Evolutionary conservation across 139 green algal species (phyloP).

Genomic region (Astrephomene gubernaculifera): DNA sequence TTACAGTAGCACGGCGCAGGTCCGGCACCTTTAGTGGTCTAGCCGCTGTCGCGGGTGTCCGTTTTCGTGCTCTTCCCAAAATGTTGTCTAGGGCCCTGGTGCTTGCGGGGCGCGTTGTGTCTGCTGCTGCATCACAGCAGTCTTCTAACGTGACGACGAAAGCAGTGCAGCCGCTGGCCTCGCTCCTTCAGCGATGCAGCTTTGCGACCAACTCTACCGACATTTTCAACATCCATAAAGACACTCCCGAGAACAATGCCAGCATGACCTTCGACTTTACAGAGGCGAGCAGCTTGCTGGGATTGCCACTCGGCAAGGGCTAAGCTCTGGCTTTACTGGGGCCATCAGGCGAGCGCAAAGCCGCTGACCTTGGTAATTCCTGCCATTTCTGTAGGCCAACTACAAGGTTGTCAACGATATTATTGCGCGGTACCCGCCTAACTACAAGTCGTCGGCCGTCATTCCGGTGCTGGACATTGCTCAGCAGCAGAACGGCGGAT

Average conservation of each 20-base stretch:
- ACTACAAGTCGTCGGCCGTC: slow-evolving; percentile 95
- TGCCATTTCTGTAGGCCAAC: slow-evolving; percentile 39
- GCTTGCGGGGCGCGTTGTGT: slow-evolving; percentile 30
- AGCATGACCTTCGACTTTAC: slow-evolving; percentile 91
- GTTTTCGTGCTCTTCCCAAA: neutral
- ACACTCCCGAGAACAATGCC: slow-evolving; percentile 85
- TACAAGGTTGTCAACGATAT: slow-evolving; percentile 78
- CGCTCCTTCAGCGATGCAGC: slow-evolving; percentile 9
- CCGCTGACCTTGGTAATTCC: neutral
- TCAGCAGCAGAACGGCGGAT: slow-evolving; percentile 97
- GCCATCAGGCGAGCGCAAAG: neutral
- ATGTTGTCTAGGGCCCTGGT: slow-evolving; percentile 39
- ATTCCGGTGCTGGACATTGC: slow-evolving; percentile 98
- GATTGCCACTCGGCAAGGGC: neutral
- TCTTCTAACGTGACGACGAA: neutral
- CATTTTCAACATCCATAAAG: slow-evolving; percentile 89
- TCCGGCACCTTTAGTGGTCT: neutral
- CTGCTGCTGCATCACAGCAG: slow-evolving; percentile 3
- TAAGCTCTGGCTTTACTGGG: neutral
- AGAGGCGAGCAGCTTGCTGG: slow-evolving; percentile 29
- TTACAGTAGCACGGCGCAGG: neutral
- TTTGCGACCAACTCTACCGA: slow-evolving; percentile 94
- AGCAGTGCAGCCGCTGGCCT: slow-evolving; percentile 16
- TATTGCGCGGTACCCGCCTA: slow-evolving; percentile 90
- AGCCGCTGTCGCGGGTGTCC: neutral